These are phyloP conservation scores for Crithidia thermophila DNA, from an alignment of 208 protist species.

Conservation along the genomic window DNA sequence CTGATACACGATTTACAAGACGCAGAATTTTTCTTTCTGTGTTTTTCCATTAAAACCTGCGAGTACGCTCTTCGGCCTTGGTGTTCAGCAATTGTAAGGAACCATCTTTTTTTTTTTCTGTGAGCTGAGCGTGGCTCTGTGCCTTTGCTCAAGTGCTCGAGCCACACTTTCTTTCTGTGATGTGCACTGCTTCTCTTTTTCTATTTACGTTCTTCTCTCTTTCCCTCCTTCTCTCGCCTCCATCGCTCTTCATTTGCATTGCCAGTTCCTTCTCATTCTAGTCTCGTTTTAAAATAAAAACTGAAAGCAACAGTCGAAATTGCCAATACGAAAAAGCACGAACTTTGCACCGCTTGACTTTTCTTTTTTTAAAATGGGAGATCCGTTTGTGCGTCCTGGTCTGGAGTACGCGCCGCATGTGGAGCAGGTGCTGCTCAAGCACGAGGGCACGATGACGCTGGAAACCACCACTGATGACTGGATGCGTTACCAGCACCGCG, in stretches of 20 bases:
- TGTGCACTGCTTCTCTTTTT: conserved; percentile 5
- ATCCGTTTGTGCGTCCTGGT: conserved; percentile 87
- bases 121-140: too few species aligned
- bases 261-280: too few species aligned
- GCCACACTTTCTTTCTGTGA: too few species aligned
- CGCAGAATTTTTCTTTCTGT: not conserved
- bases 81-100: too few species aligned
- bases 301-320: too few species aligned
- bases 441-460: conserved; percentile 84
- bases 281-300: not conserved
- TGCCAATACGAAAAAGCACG: not conserved
- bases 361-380: conserved; percentile 56
- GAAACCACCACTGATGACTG: conserved; percentile 89
- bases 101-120: too few species aligned
- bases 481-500: conserved; percentile 86
- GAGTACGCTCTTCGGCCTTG: too few species aligned
- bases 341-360: not conserved
- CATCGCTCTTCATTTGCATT: too few species aligned
- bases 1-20: too few species aligned
- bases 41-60: too few species aligned
- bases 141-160: too few species aligned
- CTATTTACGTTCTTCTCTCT: not conserved
- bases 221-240: too few species aligned
- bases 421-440: conserved; percentile 79
- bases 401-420: conserved; percentile 85